Evolutionary conservation across 2,329 filamentous ascomycete genomes (phyloP), one percentile per base, ranked within the genome.

Genomic region (Trichoderma harzianum): DNA sequence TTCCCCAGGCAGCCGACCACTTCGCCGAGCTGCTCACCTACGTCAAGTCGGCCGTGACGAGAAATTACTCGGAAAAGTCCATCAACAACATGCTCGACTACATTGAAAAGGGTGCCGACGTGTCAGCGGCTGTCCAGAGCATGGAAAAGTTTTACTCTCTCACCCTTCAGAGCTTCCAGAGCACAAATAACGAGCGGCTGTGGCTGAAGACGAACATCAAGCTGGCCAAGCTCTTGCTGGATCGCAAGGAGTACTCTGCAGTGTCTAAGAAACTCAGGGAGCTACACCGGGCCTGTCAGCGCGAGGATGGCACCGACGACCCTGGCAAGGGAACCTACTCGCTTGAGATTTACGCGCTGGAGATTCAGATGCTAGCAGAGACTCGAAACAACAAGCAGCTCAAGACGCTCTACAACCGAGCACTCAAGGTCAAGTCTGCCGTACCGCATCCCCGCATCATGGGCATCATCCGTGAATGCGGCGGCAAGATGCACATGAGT

Each of bases 401-500:
- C 72, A 98, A 98, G 86, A 87, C 91, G 16, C 86, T 98, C 18
- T 99, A 98, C 82, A 92, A 97, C 80, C 92, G 93, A 73, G 96
- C 96, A 6, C 88, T 99, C 64, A 92, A 92, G 75, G 95, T 99
- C 69, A 92, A 94, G 74, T 98, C 96, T n/a, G 96, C 96, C 0
- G 96, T 99, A 14, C 95, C 96, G 51, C 96, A 99, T 83, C 96
- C 96, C 72, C 97, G 97, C 84, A 97, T 99, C 80, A 98, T 98
- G 94, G 96, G 96, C 66, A 95, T 99, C 80, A 99, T 99, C 79
- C 92, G 95, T 69, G 96, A 99, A 84, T 99, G 96, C 80, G 96
- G 96, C 78, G 96, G 96, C 77, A 99, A 99, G 86, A 99, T 99
- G 96, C 95, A 98, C 84, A 98, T 99, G 96, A 96, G 93, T 81